Conservation (phyloP, 768 basidiomycete species). For the Lactarius hatsudake region DNA sequence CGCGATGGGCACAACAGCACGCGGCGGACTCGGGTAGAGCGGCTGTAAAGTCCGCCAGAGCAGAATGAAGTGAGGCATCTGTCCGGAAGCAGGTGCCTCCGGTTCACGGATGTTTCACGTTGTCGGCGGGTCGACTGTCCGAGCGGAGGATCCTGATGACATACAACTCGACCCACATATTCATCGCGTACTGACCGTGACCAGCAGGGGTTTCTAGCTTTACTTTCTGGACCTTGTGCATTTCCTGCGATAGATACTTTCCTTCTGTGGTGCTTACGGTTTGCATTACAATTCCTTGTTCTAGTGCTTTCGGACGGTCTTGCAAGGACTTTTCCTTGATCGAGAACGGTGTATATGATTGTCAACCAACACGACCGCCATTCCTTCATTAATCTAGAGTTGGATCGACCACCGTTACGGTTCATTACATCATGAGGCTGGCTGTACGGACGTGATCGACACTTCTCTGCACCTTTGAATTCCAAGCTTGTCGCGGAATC, state of each 20-base stretch:
- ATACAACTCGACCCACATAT: not conserved
- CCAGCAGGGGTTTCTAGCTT: not conserved
- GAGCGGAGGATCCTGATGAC: not conserved
- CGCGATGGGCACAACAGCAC: not conserved
- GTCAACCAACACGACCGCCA: not conserved
- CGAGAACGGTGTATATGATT: not conserved
- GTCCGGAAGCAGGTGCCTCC: not conserved
- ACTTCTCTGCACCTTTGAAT: slow-evolving; percentile 8
- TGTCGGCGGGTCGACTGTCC: not conserved
- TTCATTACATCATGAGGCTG: slow-evolving; percentile 18
- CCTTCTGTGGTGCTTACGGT: not conserved
- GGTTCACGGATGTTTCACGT: not conserved
- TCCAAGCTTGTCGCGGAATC: slow-evolving; percentile 7
- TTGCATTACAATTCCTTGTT: slow-evolving; percentile 1
- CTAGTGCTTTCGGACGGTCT: not conserved
- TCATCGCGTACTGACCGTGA: not conserved
- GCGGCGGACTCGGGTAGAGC: not conserved
- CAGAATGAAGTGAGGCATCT: not conserved
- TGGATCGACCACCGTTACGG: not conserved
- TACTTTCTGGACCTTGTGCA: not conserved
- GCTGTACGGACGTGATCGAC: slow-evolving; percentile 13
- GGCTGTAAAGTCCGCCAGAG: not conserved
- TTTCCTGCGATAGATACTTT: not conserved
- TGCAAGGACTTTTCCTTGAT: not conserved
- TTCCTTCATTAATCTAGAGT: slow-evolving; percentile 1